These are phyloP conservation scores for Calonectria crousiana DNA, from an alignment of 2,329 filamentous ascomycete genomes.

Conservation along the genomic window DNA sequence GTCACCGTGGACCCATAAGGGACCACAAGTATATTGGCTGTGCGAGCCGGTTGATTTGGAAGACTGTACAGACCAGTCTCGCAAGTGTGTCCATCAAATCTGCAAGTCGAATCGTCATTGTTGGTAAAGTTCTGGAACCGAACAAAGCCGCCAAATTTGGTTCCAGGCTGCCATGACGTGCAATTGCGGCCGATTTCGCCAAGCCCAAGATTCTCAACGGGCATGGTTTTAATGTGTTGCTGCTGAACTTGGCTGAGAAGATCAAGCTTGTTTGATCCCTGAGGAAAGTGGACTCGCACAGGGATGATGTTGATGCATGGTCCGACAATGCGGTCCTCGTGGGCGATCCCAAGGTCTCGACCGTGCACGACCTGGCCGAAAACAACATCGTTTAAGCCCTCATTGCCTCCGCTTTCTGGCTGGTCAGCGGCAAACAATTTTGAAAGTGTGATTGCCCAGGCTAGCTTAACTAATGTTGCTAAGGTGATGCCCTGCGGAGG, in stretches of 20 bases:
- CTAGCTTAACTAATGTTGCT: neutral
- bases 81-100: neutral
- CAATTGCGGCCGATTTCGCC: neutral
- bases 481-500: neutral
- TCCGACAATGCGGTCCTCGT: neutral
- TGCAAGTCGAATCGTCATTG: neutral
- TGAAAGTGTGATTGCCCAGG: neutral
- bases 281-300: neutral
- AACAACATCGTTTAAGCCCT: neutral
- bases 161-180: neutral
- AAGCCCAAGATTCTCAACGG: neutral
- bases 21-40: neutral
- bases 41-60: neutral
- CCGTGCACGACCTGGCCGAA: neutral
- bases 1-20: neutral
- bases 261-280: neutral
- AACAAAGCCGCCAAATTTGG: neutral
- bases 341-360: neutral
- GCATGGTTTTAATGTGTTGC: neutral
- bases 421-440: neutral
- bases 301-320: conserved; percentile 5
- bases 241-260: neutral
- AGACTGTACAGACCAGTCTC: neutral
- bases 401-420: neutral
- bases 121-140: conserved; percentile 1